Base-by-base conservation (phyloP, 1,284 basidiomycete genomes). In the Blastosporella zonata region DNA sequence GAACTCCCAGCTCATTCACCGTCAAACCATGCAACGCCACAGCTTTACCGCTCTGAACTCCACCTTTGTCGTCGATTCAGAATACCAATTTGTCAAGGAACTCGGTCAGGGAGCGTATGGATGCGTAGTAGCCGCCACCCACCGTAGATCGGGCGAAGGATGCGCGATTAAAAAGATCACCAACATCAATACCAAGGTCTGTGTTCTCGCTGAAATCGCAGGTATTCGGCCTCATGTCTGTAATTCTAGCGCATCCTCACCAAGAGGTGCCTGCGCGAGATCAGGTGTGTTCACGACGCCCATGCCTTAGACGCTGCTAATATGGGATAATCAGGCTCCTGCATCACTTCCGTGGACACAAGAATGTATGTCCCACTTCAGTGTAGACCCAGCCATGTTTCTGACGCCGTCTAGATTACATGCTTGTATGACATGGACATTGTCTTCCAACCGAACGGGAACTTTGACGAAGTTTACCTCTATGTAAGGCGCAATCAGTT, bases 141-240 rank as follows among this genome's bases (percentile, higher is more conserved):
- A 95, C 68, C 83, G 84, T 56, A 74, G 85, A 58, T 87, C 90
- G 4, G 89, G 89, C 28, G 93, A 95, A 67, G 90, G 90, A 22
- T 90, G 93, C 59, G 95, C 94, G 59, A 93, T 95, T 72, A 95
- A 95, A 77, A 95, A 95, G 77, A 96, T 97, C 65, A 97, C 94
- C 49, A 97, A 96, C 65, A 94, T 97, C 64, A 96, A 96, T 67
- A 94, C 90, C 45, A 97, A 97, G 79, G 88, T 82, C 54, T 42
- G 70, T 46, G 37, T 43, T 6, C 12, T 17, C 18, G 6, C 33
- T 27, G 8, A 8, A 27, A 43, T n/a, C 17, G 3, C 18, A 27
- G 35, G 38, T 5, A 20, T 8, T 12, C 37, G 7, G 17, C 25
- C 20, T 54, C 27, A 45, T 39, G 43, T 36, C 5, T 25, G 1